Evolutionary conservation across 1,284 basidiomycete species (phyloP).

Genomic region (Naganishia sp.): DNA sequence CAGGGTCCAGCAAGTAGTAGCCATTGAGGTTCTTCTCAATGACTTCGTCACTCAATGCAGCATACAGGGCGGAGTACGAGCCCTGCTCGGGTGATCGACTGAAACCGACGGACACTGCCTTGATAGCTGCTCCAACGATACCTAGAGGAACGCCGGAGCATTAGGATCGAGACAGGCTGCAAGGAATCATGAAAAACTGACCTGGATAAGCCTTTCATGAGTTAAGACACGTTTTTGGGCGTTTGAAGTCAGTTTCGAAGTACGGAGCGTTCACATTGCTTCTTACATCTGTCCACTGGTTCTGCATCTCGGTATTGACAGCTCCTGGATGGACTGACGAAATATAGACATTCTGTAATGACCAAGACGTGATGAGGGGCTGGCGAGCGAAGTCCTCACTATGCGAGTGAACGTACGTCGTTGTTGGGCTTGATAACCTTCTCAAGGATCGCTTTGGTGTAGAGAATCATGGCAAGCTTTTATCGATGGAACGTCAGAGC

Average conservation of each 20-base stretch:
- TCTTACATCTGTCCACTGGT: conserved; percentile 36
- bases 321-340: conserved; percentile 56
- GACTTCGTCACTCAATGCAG: conserved; percentile 45
- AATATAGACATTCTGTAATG: conserved; percentile 44
- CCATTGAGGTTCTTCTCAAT: conserved; percentile 54
- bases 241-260: no score
- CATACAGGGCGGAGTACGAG: conserved; percentile 41
- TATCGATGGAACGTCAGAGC: background rate
- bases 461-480: conserved; percentile 55
- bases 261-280: no score
- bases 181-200: background rate
- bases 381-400: no score
- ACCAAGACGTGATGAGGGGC: no score
- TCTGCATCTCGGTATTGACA: conserved; percentile 57
- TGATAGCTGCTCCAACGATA: conserved; percentile 49
- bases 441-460: conserved; percentile 53
- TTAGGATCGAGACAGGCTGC: conserved; percentile 38
- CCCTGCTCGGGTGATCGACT: conserved; percentile 54
- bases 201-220: conserved; percentile 4
- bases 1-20: conserved; percentile 54
- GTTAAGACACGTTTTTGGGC: no score
- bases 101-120: conserved; percentile 50
- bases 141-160: conserved; percentile 54
- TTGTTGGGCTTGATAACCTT: conserved; percentile 52
- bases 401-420: conserved; percentile 32